Evolutionary conservation across 1,139 yeast species (phyloP).

Genomic region (Geotrichum bryndzae): DNA sequence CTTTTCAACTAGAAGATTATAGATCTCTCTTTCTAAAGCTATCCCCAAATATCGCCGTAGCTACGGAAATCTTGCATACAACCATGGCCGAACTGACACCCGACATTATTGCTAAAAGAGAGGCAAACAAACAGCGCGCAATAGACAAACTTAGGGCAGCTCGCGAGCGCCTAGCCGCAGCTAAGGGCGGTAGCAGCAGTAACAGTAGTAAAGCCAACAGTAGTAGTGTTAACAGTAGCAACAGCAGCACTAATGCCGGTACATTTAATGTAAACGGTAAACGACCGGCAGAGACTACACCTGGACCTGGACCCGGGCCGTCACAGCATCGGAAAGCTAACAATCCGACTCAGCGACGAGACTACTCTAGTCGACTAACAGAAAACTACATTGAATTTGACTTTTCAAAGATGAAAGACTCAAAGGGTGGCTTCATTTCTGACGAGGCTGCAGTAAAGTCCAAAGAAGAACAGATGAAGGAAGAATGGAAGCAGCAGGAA

Average conservation of each 20-base stretch:
- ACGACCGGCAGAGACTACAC: conserved; percentile 16
- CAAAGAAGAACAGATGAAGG: conserved; percentile 47
- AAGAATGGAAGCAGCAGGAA: conserved; percentile 74
- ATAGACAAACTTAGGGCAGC: conserved; percentile 50
- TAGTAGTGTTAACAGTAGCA: background rate
- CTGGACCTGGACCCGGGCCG: background rate
- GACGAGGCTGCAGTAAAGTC: conserved; percentile 40
- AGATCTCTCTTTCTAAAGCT: background rate
- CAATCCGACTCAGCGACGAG: conserved; percentile 1
- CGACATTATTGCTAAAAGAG: conserved; percentile 26
- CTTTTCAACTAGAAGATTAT: background rate
- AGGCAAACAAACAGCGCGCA: conserved; percentile 54
- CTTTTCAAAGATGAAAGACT: conserved; percentile 80
- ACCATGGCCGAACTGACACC: conserved; percentile 11
- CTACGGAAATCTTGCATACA: background rate
- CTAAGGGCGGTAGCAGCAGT: conserved; percentile 8
- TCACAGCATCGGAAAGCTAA: conserved; percentile 16
- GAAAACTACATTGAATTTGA: conserved; percentile 77
- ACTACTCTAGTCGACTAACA: conserved; percentile 4
- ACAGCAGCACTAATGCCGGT: conserved; percentile 1
- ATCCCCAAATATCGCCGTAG: background rate
- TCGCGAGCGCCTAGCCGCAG: conserved; percentile 31
- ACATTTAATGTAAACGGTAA: conserved; percentile 6
- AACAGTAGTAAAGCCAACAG: background rate
- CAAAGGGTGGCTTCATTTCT: conserved; percentile 77